phyloP scores from a whole-genome alignment of 2,329 filamentous ascomycete genomes.

The Cercospora nicotianae region DNA sequence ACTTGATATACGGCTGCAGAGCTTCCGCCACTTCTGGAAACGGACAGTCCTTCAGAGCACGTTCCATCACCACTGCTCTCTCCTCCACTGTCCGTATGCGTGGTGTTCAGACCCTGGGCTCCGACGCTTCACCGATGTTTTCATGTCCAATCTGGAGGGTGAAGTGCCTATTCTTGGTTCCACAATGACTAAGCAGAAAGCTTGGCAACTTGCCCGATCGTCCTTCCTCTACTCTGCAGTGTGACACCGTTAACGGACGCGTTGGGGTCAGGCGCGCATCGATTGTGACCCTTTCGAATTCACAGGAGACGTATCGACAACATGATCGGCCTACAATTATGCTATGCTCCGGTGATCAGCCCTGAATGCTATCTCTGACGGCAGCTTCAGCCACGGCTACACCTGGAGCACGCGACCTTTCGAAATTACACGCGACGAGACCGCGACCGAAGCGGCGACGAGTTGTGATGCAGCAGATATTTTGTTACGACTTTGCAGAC shows the following conservation, averaged over 20 bases:
- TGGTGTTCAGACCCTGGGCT: not conserved
- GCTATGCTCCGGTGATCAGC: no score
- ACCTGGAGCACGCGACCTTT: not conserved
- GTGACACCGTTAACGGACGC: not conserved
- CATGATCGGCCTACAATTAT: not conserved
- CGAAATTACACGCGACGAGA: not conserved
- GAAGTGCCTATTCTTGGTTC: conserved; percentile 6
- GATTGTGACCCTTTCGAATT: not conserved
- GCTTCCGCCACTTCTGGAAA: conserved; percentile 35
- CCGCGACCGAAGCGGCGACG: not conserved
- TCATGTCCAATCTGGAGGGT: not conserved
- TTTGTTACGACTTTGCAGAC: not conserved
- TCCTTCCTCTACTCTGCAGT: not conserved
- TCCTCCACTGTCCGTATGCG: not conserved
- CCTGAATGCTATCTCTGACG: not conserved
- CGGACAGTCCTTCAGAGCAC: conserved; percentile 22
- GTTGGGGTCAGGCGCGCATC: not conserved
- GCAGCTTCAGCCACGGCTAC: not conserved
- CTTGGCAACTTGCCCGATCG: not conserved
- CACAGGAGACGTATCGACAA: not conserved
- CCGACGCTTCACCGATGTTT: conserved; percentile 1
- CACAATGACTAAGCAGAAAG: not conserved
- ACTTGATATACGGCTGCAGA: conserved; percentile 35
- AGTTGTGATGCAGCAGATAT: not conserved
- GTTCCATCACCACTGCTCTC: not conserved